phyloP scores from a whole-genome alignment of 2,329 filamentous ascomycete species.

The Gyromitra esculenta region DNA sequence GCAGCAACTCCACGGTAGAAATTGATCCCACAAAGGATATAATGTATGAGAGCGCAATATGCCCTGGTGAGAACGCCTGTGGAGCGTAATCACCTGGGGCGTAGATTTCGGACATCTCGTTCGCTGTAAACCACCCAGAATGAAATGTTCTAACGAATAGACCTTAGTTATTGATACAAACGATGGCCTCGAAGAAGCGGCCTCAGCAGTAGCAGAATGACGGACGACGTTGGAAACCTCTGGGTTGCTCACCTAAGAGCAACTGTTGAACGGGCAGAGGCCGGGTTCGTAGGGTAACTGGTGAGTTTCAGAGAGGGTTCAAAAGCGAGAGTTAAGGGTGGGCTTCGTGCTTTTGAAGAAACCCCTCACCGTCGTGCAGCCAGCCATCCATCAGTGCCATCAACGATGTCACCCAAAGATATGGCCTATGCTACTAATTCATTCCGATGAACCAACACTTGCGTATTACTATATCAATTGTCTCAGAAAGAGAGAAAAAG shows the following conservation, averaged over 20 bases:
- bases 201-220: not conserved
- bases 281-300: slow-evolving; percentile 32
- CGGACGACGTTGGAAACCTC: slow-evolving; percentile 4
- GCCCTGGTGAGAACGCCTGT: slow-evolving; percentile 64
- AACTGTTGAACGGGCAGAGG: slow-evolving; percentile 2
- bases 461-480: slow-evolving; percentile 1
- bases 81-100: slow-evolving; percentile 60
- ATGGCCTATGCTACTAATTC: slow-evolving; percentile 25
- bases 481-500: slow-evolving; percentile 33
- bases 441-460: slow-evolving; percentile 28
- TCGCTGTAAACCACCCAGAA: not conserved
- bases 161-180: not conserved
- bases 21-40: slow-evolving; percentile 79
- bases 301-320: slow-evolving; percentile 11
- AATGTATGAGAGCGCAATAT: slow-evolving; percentile 74
- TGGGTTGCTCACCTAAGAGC: slow-evolving; percentile 23
- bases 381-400: slow-evolving; percentile 3
- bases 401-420: slow-evolving; percentile 28
- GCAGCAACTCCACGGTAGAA: slow-evolving; percentile 83
- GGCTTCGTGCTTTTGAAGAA: slow-evolving; percentile 40
- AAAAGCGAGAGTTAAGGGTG: slow-evolving; percentile 32
- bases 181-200: slow-evolving; percentile 4
- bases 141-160: slow-evolving; percentile 12
- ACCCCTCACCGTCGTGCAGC: slow-evolving; percentile 26
- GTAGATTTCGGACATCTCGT: not conserved